Base-by-base conservation (phyloP, 75 land plant genomes). In the Gnetum montanum region DNA sequence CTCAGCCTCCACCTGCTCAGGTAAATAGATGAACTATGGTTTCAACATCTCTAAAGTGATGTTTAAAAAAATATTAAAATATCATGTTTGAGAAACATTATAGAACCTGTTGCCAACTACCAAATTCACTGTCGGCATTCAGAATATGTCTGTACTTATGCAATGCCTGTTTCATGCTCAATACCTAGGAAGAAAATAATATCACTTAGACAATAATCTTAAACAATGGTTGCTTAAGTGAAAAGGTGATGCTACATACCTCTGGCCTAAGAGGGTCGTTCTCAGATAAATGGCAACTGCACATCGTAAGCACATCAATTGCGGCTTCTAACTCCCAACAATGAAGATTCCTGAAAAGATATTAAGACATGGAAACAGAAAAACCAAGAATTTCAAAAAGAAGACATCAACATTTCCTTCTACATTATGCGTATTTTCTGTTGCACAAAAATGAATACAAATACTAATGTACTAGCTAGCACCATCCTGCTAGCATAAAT, bases 241-340 rank as follows among this genome's bases (percentile, higher is more conserved):
- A 12, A 0, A 33, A 16, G 23, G 25, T n/a, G n/a, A n/a, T 15
- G 25, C 35, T 7, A 50, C 15, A 53, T 55, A 95, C 99, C 97
- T 86, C 86, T 54, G 49, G 53, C 51, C 71, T 71, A 25, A 95
- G 20, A 3, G 83, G 76, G 60, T 86, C 86, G 49, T 60, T 59
- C 22, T 69, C 55, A 51, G 63, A 63, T 60, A 95, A 64, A 67
- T 95, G 99, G 78, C 97, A 95, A 54, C 81, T 77, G 65, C 99
- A 90, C 93, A 95, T 95, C 13, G 97, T 90, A 5, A 95, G 84
- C 67, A 95, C 86, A 68, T 95, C 92, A 57, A 95, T 78, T 22
- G 97, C 97, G 60, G 85, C 70, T 76, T 95, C 84, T 46, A 86
- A 72, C 22, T 95, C 97, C 99, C 99, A 95, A 41, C 76, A 47